These are phyloP conservation scores for Zizania latifolia DNA, from an alignment of 176 grass and related monocot genomes.

Conservation along the genomic window DNA sequence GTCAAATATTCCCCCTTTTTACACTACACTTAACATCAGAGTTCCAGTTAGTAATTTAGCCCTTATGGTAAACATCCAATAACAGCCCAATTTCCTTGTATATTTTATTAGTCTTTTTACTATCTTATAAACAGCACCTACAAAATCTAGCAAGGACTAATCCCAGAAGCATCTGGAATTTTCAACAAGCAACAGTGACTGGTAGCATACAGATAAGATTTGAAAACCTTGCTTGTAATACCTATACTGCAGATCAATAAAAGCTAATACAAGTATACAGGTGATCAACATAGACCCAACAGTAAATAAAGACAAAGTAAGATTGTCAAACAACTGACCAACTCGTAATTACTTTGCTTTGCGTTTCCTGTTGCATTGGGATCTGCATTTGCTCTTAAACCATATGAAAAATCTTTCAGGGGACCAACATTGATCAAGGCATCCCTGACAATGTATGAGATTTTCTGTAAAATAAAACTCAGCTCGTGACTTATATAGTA, in stretches of 20 bases:
- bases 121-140: not conserved
- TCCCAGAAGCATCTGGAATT: constrained; percentile 8
- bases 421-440: constrained; percentile 90
- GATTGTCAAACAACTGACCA: constrained; percentile 49
- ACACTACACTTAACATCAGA: not conserved
- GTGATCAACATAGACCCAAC: constrained; percentile 15
- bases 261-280: not conserved
- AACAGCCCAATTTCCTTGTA: not conserved
- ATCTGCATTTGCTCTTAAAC: constrained; percentile 84
- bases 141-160: constrained; percentile 1
- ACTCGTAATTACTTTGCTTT: constrained; percentile 97
- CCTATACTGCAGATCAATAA: constrained; percentile 1
- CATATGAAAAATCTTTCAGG: constrained; percentile 89
- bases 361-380: constrained; percentile 67
- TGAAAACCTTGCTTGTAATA: not conserved
- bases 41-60: not conserved
- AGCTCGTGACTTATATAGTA: constrained; percentile 31
- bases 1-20: no score
- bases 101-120: not conserved
- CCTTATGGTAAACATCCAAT: not conserved
- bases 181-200: not conserved
- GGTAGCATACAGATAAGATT: not conserved
- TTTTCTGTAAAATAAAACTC: constrained; percentile 56
- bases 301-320: constrained; percentile 10
- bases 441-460: constrained; percentile 89